Evolutionary conservation across 2,329 filamentous ascomycete genomes (phyloP).

Genomic region (Fusarium incarnatum): DNA sequence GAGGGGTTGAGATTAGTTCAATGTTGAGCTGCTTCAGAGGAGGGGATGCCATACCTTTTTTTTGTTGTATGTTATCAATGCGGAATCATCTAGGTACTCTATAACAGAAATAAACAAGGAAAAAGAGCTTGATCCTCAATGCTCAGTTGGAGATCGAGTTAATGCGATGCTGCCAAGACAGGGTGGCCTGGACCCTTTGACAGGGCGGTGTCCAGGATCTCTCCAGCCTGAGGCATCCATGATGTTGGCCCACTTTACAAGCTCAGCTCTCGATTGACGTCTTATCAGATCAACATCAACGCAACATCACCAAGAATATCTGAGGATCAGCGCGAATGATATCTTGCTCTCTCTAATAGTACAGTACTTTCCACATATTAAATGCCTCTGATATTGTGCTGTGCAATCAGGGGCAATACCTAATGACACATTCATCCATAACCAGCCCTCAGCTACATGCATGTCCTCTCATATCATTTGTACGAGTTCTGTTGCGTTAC

Average conservation of each 20-base stretch:
- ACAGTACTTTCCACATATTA: background rate
- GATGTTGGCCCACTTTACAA: constrained; percentile 22
- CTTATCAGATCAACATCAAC: constrained; percentile 6
- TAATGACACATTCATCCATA: background rate
- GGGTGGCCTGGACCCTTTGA: constrained; percentile 20
- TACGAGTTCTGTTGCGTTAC: background rate
- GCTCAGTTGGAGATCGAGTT: constrained; percentile 7
- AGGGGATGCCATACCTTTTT: constrained; percentile 21
- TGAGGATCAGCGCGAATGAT: background rate
- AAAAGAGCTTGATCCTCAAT: constrained; percentile 2
- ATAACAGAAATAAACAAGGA: background rate
- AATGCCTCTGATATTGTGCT: background rate
- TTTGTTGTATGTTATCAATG: constrained; percentile 13
- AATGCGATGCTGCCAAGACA: constrained; percentile 28
- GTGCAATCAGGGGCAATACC: background rate
- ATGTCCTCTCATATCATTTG: background rate
- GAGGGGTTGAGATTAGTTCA: constrained; percentile 9
- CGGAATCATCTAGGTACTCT: constrained; percentile 8
- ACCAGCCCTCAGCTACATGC: background rate
- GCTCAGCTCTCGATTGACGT: constrained; percentile 4
- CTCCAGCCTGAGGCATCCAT: constrained; percentile 28
- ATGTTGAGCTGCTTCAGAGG: constrained; percentile 14
- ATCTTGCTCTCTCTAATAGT: background rate
- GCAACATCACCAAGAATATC: background rate
- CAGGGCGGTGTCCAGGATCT: constrained; percentile 22